Conservation (phyloP, 305 asterid species). For the Solanum hybrid region DNA sequence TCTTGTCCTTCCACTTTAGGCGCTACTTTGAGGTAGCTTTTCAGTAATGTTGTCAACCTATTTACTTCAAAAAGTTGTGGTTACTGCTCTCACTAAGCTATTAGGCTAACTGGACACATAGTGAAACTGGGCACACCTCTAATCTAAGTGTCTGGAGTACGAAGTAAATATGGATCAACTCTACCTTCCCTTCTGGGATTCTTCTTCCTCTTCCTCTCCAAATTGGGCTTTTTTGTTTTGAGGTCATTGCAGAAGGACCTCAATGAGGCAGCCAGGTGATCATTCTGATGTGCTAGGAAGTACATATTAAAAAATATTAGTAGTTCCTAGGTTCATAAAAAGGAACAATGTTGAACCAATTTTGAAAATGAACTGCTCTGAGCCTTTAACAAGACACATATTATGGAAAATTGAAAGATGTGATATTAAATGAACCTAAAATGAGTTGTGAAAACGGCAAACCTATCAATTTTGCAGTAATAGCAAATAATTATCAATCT, state of each 20-base stretch:
- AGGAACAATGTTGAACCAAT: not conserved
- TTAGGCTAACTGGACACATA: not conserved
- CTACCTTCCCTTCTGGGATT: constrained; percentile 35
- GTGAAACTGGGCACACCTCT: not conserved
- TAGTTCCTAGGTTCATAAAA: not conserved
- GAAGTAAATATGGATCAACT: constrained; percentile 25
- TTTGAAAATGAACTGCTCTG: not conserved
- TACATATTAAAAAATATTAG: not conserved
- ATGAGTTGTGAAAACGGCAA: not conserved
- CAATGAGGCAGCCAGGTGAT: constrained; percentile 52
- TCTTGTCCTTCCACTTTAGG: not conserved
- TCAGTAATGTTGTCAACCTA: not conserved
- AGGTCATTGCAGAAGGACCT: constrained; percentile 55
- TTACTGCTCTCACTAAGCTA: not conserved
- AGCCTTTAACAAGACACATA: not conserved
- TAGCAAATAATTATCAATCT: not conserved
- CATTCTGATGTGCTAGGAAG: constrained; percentile 70
- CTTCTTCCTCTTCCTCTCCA: constrained; percentile 52
- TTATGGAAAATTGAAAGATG: not conserved
- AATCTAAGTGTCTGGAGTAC: constrained; percentile 33
- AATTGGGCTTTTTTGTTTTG: constrained; percentile 61
- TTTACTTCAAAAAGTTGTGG: not conserved
- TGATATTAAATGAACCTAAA: not conserved
- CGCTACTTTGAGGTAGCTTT: not conserved
- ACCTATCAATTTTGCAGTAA: not conserved